These are phyloP conservation scores for Candida chilensis DNA, from an alignment of 805 yeast species.

Conservation along the genomic window DNA sequence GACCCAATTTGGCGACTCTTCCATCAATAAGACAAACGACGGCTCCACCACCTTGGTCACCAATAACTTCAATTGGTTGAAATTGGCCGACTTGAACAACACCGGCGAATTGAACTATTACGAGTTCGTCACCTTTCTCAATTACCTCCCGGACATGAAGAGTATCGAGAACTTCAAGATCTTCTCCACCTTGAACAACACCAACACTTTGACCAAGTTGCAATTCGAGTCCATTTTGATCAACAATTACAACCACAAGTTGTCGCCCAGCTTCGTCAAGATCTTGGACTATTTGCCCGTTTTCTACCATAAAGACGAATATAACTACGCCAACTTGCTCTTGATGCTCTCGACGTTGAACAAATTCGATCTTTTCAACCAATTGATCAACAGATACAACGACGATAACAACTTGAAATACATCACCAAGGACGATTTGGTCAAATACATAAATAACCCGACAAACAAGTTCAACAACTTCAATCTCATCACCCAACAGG, in stretches of 20 bases:
- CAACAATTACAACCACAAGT: slow-evolving; percentile 29
- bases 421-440: slow-evolving; percentile 28
- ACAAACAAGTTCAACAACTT: slow-evolving; percentile 31
- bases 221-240: slow-evolving; percentile 22
- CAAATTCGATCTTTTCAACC: slow-evolving; percentile 33
- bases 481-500: slow-evolving; percentile 27
- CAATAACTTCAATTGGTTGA: slow-evolving; percentile 31
- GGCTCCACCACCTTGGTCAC: slow-evolving; percentile 29
- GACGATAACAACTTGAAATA: slow-evolving; percentile 28
- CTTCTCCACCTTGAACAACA: slow-evolving; percentile 14
- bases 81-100: slow-evolving; percentile 27
- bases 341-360: slow-evolving; percentile 28
- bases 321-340: slow-evolving; percentile 26
- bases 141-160: slow-evolving; percentile 34
- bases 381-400: slow-evolving; percentile 27
- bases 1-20: not conserved
- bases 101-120: slow-evolving; percentile 27
- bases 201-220: slow-evolving; percentile 16
- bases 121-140: slow-evolving; percentile 29
- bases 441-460: slow-evolving; percentile 31
- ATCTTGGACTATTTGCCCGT: slow-evolving; percentile 23
- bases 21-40: slow-evolving; percentile 25
- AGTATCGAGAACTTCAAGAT: slow-evolving; percentile 32
- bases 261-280: slow-evolving; percentile 23
- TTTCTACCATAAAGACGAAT: slow-evolving; percentile 19